These are phyloP conservation scores for Polygonum maritimum DNA, from an alignment of 148 eudicot genomes.

Conservation along the genomic window DNA sequence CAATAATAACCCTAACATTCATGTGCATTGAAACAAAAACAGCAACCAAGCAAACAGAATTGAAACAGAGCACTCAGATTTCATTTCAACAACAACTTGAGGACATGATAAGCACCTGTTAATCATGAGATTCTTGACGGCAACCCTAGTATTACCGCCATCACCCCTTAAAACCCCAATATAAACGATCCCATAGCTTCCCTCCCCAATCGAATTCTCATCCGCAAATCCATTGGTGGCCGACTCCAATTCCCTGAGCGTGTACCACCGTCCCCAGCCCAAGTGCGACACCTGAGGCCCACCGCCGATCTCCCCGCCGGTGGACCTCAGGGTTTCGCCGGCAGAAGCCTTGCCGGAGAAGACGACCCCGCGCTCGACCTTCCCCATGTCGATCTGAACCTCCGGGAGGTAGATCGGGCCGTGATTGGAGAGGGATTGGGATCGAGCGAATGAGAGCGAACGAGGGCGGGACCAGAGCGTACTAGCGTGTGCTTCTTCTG, in stretches of 20 bases:
- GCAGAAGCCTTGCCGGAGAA: conserved; percentile 65
- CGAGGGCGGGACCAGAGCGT: no score
- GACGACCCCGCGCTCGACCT: conserved; percentile 72
- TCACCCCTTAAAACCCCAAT: conserved; percentile 9
- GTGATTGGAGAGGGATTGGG: conserved; percentile 21
- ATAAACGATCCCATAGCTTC: conserved; percentile 13
- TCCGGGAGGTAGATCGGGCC: conserved; percentile 42
- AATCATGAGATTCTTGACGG: conserved; percentile 14
- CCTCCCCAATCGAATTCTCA: conserved; percentile 11
- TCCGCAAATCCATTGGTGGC: conserved; percentile 56
- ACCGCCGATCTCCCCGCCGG: conserved; percentile 13
- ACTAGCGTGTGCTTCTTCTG: no score
- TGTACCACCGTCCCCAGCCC: conserved; percentile 92
- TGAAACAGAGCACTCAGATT: not conserved
- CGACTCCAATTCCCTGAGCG: conserved; percentile 63
- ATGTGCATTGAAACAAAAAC: no score
- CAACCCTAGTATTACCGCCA: conserved; percentile 6
- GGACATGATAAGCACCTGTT: conserved; percentile 6
- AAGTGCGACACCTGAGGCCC: conserved; percentile 76
- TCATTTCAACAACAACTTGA: no score
- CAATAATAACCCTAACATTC: no score
- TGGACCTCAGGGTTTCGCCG: conserved; percentile 57
- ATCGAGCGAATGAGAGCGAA: no score
- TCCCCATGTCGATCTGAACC: conserved; percentile 86
- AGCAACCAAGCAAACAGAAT: no score